A percentile compares a stretch with the other conserved stretches of the same genome.
phyloP scores from a whole-genome alignment of 1,284 basidiomycete species.

The Termitomyces sp. region DNA sequence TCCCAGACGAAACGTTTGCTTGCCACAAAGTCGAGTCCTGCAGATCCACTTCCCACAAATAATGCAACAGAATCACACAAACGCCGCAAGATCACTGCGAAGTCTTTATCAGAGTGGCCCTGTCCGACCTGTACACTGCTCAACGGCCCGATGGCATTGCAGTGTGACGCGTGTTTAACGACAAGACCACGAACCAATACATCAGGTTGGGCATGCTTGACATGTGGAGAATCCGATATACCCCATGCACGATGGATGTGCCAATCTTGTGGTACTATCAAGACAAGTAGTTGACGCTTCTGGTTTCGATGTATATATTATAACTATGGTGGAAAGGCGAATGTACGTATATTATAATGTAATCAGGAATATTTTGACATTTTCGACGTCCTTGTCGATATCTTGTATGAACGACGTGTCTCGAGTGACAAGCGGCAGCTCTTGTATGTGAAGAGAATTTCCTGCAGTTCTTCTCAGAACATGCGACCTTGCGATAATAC shows the following conservation, averaged over 20 bases:
- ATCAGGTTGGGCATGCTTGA: slow-evolving; percentile 61
- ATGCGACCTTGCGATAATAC: not conserved
- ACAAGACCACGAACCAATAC: slow-evolving; percentile 38
- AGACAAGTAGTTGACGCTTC: slow-evolving; percentile 36
- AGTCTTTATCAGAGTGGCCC: slow-evolving; percentile 43
- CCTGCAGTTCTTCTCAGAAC: slow-evolving; percentile 17
- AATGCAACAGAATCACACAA: not conserved
- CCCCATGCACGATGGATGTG: slow-evolving; percentile 73
- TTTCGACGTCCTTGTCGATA: slow-evolving; percentile 23
- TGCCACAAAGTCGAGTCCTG: slow-evolving; percentile 6
- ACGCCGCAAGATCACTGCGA: not conserved
- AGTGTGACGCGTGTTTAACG: slow-evolving; percentile 62
- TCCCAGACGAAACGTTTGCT: slow-evolving; percentile 10
- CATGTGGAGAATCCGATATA: slow-evolving; percentile 62
- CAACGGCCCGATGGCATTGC: slow-evolving; percentile 44
- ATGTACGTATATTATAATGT: slow-evolving; percentile 11
- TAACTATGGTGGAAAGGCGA: not conserved
- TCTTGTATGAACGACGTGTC: slow-evolving; percentile 22
- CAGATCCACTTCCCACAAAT: slow-evolving; percentile 1
- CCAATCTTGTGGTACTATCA: slow-evolving; percentile 63
- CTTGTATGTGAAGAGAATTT: slow-evolving; percentile 20
- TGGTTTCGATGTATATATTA: not conserved
- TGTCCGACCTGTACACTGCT: slow-evolving; percentile 71
- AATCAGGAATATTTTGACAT: slow-evolving; percentile 38
- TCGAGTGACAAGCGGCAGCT: slow-evolving; percentile 15